Conservation (phyloP, 2,329 filamentous ascomycete species). For the Penicillium sp. region DNA sequence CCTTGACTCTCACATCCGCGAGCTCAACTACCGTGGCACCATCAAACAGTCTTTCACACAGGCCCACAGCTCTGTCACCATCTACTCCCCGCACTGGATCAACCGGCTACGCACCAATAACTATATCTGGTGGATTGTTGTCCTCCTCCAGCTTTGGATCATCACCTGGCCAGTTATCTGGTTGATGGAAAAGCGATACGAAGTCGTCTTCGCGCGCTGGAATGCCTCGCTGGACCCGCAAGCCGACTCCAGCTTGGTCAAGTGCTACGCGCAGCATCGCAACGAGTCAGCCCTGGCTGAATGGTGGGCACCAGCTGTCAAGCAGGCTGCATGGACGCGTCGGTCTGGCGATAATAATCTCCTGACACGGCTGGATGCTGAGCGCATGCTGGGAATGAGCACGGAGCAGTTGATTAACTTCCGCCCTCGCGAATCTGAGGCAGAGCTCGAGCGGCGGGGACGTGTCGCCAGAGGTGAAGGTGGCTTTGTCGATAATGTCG, state of each 20-base stretch:
- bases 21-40: conserved; percentile 45
- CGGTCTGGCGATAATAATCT: conserved; percentile 25
- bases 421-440: conserved; percentile 20
- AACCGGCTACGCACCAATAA: conserved; percentile 45
- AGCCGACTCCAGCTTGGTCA: conserved; percentile 17
- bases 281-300: conserved; percentile 39
- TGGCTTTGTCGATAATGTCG: conserved; percentile 34
- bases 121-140: conserved; percentile 42
- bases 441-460: conserved; percentile 31
- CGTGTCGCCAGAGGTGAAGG: conserved; percentile 34
- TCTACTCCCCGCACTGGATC: conserved; percentile 49
- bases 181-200: conserved; percentile 46
- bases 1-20: conserved; percentile 45
- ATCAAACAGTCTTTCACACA: conserved; percentile 34
- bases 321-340: conserved; percentile 43
- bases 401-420: conserved; percentile 25
- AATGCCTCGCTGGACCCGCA: conserved; percentile 32
- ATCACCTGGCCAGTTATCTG: conserved; percentile 48
- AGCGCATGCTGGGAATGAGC: conserved; percentile 29
- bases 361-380: conserved; percentile 30
- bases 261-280: conserved; percentile 34
- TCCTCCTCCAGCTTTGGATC: conserved; percentile 49
- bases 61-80: conserved; percentile 39
- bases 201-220: conserved; percentile 41
- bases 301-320: conserved; percentile 44